Percentiles rank a stretch among this genome's conserved stretches.
phyloP scores from a whole-genome alignment of 306 rosid species.

The Begonia peltatifolia region DNA sequence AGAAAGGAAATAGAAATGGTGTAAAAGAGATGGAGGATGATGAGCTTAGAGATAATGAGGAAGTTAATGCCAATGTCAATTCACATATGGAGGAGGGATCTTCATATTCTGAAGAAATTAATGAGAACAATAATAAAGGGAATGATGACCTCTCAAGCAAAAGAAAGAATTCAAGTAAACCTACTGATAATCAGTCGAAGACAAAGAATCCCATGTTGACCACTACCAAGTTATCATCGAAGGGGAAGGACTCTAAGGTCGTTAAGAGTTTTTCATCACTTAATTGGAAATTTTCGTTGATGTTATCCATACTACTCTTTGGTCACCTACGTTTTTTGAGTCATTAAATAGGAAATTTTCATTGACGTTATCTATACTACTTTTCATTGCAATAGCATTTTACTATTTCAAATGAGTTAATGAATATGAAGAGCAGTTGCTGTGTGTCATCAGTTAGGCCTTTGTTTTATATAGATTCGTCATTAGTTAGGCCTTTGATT shows the following conservation, averaged over 20 bases:
- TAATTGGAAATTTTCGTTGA: not conserved
- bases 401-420: no score
- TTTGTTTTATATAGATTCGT: no score
- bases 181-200: slow-evolving; percentile 26
- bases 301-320: not conserved
- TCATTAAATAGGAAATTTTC: no score
- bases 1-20: slow-evolving; percentile 28
- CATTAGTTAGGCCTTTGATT: no score
- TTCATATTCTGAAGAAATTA: slow-evolving; percentile 15
- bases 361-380: no score
- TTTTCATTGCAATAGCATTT: no score
- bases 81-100: slow-evolving; percentile 26
- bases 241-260: slow-evolving; percentile 77
- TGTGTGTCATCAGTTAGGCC: no score
- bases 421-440: no score
- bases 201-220: slow-evolving; percentile 29
- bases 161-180: slow-evolving; percentile 30
- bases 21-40: slow-evolving; percentile 19
- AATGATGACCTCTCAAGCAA: slow-evolving; percentile 20
- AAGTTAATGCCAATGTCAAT: slow-evolving; percentile 13
- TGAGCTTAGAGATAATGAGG: slow-evolving; percentile 10
- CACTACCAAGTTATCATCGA: slow-evolving; percentile 39
- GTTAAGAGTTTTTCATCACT: slow-evolving; percentile 7
- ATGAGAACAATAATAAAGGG: slow-evolving; percentile 21
- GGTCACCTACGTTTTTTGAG: no score